Conservation (phyloP, 768 basidiomycete species). For the Mycena polygramma region DNA sequence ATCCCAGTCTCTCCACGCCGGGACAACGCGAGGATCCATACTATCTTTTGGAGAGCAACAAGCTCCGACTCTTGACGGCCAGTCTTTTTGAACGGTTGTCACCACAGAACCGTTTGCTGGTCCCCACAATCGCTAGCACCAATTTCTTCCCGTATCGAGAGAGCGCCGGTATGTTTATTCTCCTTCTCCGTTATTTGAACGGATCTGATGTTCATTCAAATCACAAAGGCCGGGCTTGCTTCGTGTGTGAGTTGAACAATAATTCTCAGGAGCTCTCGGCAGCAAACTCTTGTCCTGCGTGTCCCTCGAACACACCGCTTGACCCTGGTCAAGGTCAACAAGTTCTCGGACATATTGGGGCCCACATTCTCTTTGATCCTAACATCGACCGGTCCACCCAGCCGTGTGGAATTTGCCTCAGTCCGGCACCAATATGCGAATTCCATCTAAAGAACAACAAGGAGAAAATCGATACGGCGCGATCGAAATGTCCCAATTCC, state of each 20-base stretch:
- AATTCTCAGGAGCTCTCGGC: not conserved
- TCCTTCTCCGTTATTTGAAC: too few relatives aligned
- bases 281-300: not conserved
- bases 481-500: not conserved
- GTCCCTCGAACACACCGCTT: conserved; percentile 8
- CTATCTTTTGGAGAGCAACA: conserved; percentile 18
- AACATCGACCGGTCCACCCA: not conserved
- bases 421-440: conserved; percentile 12
- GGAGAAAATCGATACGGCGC: not conserved
- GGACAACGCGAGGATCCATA: not conserved
- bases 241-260: conserved; percentile 10
- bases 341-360: conserved; percentile 3
- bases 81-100: conserved; percentile 11
- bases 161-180: not conserved
- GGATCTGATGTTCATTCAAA: too few relatives aligned
- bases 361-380: conserved; percentile 18
- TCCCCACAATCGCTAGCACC: not conserved
- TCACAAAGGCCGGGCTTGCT: conserved; percentile 7
- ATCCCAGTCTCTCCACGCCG: not conserved
- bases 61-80: conserved; percentile 3
- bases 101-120: not conserved
- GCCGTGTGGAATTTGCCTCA: conserved; percentile 6
- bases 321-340: not conserved
- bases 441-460: not conserved
- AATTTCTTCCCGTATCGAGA: conserved; percentile 13